A percentile compares a stretch with the other conserved stretches of the same genome.
phyloP scores from a whole-genome alignment of 176 grass and related monocot species.

The Musa troglodytarum region DNA sequence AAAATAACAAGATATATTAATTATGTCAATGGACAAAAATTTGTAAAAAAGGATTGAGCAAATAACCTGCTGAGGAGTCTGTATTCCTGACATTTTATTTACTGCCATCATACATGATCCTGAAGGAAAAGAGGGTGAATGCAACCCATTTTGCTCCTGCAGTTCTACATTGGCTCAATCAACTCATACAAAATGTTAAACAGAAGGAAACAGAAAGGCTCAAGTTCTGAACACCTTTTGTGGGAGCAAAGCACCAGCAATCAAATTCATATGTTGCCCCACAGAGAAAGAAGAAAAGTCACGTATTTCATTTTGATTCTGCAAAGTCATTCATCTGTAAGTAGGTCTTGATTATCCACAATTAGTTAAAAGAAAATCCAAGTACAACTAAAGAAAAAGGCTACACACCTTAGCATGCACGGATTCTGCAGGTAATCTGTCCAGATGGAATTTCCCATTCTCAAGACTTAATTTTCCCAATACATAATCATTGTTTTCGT shows the following conservation, averaged over 20 bases:
- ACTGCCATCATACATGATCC: not conserved
- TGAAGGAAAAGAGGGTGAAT: slow-evolving; percentile 3
- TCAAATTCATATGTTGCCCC: slow-evolving; percentile 5
- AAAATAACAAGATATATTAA: not conserved
- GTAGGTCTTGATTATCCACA: not conserved
- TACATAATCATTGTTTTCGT: not conserved
- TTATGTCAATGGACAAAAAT: not conserved
- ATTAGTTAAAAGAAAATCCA: not conserved
- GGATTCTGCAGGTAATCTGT: slow-evolving; percentile 1
- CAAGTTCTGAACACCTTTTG: not conserved
- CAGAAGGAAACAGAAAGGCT: not conserved
- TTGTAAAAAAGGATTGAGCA: not conserved
- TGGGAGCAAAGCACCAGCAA: not conserved
- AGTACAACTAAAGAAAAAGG: not conserved
- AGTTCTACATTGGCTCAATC: not conserved
- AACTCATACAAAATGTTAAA: not conserved
- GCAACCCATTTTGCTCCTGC: slow-evolving; percentile 17
- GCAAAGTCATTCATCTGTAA: not conserved
- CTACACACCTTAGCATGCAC: slow-evolving; percentile 1
- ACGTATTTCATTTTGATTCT: not conserved
- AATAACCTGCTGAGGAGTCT: slow-evolving; percentile 11
- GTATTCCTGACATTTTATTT: not conserved
- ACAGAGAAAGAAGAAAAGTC: slow-evolving; percentile 14
- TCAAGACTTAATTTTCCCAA: not conserved
- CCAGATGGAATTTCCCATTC: not conserved